Base-by-base conservation (phyloP, 1,284 basidiomycete genomes). In the Trichosporon sp. region DNA sequence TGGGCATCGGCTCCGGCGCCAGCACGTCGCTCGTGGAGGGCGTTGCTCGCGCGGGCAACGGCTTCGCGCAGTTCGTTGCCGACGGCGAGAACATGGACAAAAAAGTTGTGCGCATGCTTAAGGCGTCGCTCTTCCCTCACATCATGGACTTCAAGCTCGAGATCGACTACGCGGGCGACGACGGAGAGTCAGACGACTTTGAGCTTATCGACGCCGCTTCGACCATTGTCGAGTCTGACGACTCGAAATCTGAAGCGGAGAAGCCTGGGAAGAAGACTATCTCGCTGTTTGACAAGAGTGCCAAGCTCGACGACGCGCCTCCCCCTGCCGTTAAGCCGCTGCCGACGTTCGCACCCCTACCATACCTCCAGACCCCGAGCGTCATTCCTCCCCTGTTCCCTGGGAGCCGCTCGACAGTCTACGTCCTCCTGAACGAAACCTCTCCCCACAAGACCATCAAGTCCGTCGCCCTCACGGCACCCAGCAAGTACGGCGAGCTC, bases 311-410 rank as follows among this genome's bases (percentile, higher is more conserved):
- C 44, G 32, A 32, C 11, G 27, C 29, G 6, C 15, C 56, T 4
- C 56, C 56, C 3, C 56, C 56, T 4, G 27, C 15, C 7, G 56
- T 60, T 8, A 31, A 29, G 27, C 56, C 56, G 13, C 66, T 70
- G 1, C 71, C 68, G 25, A 60, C 86, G 15, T 86, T 87, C 70
- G 86, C 87, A 71, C 79, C 81, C 0, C 88, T 87, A 0, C 75
- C 81, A 12, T 65, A 68, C 0, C 80, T 89, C 38, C 77, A 77
- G 2, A 80, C 67, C 1, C 71, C 71, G 2, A 12, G n/a, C 27
- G 9, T 51, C 4, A 68, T 70, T n/a, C 71, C 71, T 0, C 12
- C 68, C 1, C 65, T 72, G 9, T 70, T 67, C 58, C 71, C 71
- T 1, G 68, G 68, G 67, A 68, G 47, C 25, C 71, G 71, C 35